Evolutionary conservation across 106 monocot species (phyloP).

Genomic region (Dendrobium chrysotoxum): DNA sequence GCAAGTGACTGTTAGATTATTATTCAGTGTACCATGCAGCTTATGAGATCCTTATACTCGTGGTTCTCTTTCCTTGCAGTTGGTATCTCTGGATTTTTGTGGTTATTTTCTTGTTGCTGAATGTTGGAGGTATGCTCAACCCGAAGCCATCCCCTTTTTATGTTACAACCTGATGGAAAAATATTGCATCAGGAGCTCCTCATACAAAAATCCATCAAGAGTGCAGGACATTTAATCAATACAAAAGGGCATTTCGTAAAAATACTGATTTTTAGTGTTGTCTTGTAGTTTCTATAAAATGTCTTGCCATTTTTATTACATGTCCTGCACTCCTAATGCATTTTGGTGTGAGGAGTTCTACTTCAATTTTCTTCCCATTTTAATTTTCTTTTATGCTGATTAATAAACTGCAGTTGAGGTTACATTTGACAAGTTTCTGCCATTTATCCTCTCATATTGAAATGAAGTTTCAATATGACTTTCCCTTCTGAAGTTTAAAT

Average conservation of each 20-base stretch:
- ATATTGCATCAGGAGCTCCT: no score
- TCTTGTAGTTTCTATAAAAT: neutral
- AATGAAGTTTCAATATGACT: no score
- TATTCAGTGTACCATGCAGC: neutral
- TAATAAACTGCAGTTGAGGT: neutral
- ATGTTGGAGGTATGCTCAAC: constrained; percentile 54
- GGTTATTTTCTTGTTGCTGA: constrained; percentile 67
- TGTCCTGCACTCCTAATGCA: neutral
- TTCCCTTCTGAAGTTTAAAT: no score
- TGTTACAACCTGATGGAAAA: no score
- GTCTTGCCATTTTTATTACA: neutral
- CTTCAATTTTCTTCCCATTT: neutral
- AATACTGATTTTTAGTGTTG: no score
- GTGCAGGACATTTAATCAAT: neutral
- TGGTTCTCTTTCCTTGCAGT: constrained; percentile 35
- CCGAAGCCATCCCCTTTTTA: no score
- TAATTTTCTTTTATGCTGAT: neutral
- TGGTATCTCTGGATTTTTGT: constrained; percentile 93
- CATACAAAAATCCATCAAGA: no score
- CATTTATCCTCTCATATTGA: no score
- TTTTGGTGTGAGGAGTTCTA: neutral
- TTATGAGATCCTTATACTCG: neutral
- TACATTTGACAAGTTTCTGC: neutral
- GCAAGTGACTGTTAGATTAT: neutral
- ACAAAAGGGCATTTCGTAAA: neutral